Evolutionary conservation across 257 asterid genomes (phyloP), one percentile per base, ranked within the genome.

Genomic region (Osmanthus fragrans): DNA sequence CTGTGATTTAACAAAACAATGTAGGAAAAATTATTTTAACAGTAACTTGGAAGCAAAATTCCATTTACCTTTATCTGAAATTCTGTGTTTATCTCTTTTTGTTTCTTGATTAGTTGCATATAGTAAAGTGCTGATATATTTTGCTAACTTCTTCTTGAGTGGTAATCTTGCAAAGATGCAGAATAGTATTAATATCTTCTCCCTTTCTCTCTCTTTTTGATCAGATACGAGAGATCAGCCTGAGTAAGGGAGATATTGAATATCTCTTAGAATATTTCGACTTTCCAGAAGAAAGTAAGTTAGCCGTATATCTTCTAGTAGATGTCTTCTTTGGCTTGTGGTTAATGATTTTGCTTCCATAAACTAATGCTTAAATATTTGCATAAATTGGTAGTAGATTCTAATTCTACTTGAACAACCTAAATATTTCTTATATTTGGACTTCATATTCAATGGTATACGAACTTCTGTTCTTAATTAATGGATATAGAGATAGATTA

Each of bases 151-250:
- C 65, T 68, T 25, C 19, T 39, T 12, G 39, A 73, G 34, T 40
- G 72, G 30, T 34, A 13, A 54, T 58, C 66, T 42, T 67, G 39
- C 71, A 30, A 78, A 75, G 72, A 42, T 54, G 75, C 73, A 51
- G 19, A 72, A 45, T 70, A 47, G 76, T 75, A 79, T 42, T 80
- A 34, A 73, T 63, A 36, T 68, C 73, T 36, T 75, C 4, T 75
- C n/a, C n/a, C n/a, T n/a, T n/a, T n/a, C 21, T 80, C 67, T 79
- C 19, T 80, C 67, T 79, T 71, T 70, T 84, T 36, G 68, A 7
- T 47, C 89, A 93, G 98, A 87, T 93, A 68, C 72, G 18, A 73
- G 73, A 79, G 66, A 86, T 74, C 73, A 72, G 49, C 49, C 0
- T 16, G 79, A 82, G 21, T 63, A 72, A 63, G 4, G 87, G 84